These are phyloP conservation scores for Sporothrix brunneoviolacea DNA, from an alignment of 2,329 filamentous ascomycete species.

Conservation along the genomic window DNA sequence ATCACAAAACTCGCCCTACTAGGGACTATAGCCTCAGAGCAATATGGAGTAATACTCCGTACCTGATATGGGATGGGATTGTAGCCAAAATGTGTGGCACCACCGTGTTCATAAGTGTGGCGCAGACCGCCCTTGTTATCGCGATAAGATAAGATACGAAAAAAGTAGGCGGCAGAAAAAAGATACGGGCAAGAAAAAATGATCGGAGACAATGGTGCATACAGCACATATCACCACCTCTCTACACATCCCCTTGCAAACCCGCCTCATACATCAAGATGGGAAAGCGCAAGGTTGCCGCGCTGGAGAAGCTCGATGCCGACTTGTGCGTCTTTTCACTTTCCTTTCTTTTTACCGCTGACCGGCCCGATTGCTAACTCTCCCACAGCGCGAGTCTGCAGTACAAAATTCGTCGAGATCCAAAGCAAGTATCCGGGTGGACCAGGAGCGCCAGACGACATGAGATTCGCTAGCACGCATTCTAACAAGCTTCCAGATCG, in stretches of 20 bases:
- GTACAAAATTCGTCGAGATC: constrained; percentile 72
- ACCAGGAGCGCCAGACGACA: too few relatives aligned
- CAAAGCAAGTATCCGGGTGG: constrained; percentile 47
- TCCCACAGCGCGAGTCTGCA: constrained; percentile 67
- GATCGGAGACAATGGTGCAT: constrained; percentile 4
- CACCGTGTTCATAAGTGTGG: too few relatives aligned
- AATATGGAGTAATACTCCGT: too few relatives aligned
- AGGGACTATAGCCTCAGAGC: too few relatives aligned
- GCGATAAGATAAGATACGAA: constrained; percentile 14
- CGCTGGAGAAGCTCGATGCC: constrained; percentile 91
- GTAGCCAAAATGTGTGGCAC: too few relatives aligned
- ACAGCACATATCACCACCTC: background rate
- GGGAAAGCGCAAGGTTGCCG: constrained; percentile 84
- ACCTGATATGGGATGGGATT: too few relatives aligned
- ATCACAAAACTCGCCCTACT: too few relatives aligned
- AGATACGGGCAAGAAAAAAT: constrained; percentile 1
- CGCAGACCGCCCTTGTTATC: too few relatives aligned
- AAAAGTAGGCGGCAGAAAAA: background rate
- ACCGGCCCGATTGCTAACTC: constrained; percentile 21
- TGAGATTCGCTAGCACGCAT: background rate
- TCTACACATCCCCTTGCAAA: background rate
- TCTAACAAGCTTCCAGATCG: constrained; percentile 45
- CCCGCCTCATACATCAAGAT: constrained; percentile 36
- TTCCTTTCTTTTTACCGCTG: constrained; percentile 1
- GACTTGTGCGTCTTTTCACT: constrained; percentile 48